These are phyloP conservation scores for Candida morakotiae DNA, from an alignment of 805 yeast species.

Conservation along the genomic window DNA sequence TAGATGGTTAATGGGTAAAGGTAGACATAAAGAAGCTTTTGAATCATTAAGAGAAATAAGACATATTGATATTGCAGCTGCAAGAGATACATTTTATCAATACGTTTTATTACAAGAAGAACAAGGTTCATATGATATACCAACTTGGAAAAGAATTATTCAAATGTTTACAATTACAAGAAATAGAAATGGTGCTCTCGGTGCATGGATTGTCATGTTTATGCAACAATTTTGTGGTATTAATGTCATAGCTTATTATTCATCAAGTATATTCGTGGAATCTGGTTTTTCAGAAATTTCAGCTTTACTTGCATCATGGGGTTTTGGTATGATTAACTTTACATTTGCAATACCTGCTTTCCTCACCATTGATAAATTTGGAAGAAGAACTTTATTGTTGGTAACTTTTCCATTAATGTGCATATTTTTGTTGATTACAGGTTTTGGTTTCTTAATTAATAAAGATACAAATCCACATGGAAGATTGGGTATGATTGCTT, in stretches of 20 bases:
- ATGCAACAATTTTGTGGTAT: constrained; percentile 92
- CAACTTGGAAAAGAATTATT: constrained; percentile 42
- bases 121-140: constrained; percentile 48
- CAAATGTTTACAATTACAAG: constrained; percentile 71
- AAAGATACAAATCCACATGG: constrained; percentile 36
- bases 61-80: constrained; percentile 48
- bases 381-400: constrained; percentile 60
- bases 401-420: constrained; percentile 63
- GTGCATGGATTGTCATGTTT: constrained; percentile 78
- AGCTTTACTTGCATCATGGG: constrained; percentile 78
- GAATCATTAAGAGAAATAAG: constrained; percentile 47
- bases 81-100: constrained; percentile 62
- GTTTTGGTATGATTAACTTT: constrained; percentile 79
- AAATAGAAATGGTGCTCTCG: constrained; percentile 78
- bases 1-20: constrained; percentile 60
- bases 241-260: constrained; percentile 83
- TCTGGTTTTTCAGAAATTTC: constrained; percentile 60
- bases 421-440: constrained; percentile 55
- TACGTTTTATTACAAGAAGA: constrained; percentile 58
- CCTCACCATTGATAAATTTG: constrained; percentile 72
- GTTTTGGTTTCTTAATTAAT: constrained; percentile 68
- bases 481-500: constrained; percentile 57
- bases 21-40: constrained; percentile 45
- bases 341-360: constrained; percentile 81
- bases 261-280: constrained; percentile 68